Conservation (phyloP, 2,329 filamentous ascomycete genomes). For the Graphilbum sp. region DNA sequence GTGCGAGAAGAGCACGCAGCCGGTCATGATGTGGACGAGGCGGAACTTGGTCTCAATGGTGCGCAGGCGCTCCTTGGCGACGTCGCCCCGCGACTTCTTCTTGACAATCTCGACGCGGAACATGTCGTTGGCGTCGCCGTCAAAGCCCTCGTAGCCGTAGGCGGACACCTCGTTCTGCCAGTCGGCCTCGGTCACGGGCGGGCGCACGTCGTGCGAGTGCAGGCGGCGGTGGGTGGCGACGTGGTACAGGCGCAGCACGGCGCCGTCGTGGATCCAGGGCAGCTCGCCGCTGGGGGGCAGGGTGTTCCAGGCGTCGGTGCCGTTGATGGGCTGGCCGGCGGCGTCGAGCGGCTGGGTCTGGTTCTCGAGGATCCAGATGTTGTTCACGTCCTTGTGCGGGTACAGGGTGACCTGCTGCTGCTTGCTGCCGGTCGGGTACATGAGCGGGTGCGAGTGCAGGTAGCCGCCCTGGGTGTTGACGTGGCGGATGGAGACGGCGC, state of each 20-base stretch:
- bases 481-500: constrained; percentile 72
- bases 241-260: constrained; percentile 73
- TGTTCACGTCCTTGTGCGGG: constrained; percentile 98
- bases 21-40: constrained; percentile 91
- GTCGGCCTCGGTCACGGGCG: constrained; percentile 70
- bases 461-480: constrained; percentile 97
- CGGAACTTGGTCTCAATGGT: constrained; percentile 96
- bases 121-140: constrained; percentile 89
- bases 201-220: constrained; percentile 88
- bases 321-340: constrained; percentile 62
- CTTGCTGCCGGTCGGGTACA: constrained; percentile 96
- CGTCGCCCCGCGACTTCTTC: constrained; percentile 60
- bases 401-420: constrained; percentile 98
- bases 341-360: constrained; percentile 76
- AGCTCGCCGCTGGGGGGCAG: constrained; percentile 33
- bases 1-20: constrained; percentile 91
- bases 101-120: constrained; percentile 94
- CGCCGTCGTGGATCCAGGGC: constrained; percentile 60
- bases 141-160: constrained; percentile 93
- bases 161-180: constrained; percentile 96
- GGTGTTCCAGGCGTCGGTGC: constrained; percentile 70
- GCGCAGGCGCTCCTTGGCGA: constrained; percentile 70
- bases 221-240: constrained; percentile 68
- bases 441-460: constrained; percentile 87
- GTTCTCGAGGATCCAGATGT: constrained; percentile 86